Conservation (phyloP, 208 protist species). For the Angomonas ambiguus region DNA sequence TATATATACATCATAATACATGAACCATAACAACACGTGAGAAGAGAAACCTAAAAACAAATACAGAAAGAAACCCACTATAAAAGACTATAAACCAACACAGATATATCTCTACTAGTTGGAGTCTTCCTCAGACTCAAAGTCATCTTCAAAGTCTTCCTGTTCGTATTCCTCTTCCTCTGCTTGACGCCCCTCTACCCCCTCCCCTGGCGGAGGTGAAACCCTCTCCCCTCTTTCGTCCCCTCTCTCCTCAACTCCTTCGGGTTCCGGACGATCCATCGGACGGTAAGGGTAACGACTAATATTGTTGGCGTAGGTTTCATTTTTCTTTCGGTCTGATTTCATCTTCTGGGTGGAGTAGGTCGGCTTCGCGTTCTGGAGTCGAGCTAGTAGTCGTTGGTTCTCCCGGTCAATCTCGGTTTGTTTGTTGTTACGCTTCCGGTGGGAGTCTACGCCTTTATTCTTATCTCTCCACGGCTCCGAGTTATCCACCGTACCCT, state of each 20-base stretch:
- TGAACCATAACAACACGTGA: too few species aligned
- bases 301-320: conserved; percentile 42
- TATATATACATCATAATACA: too few species aligned
- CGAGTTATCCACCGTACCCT: conserved; percentile 55
- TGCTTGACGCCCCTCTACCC: background rate
- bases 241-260: background rate
- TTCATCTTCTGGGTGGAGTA: conserved; percentile 47
- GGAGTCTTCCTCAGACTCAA: background rate
- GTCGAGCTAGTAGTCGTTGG: conserved; percentile 37
- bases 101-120: background rate
- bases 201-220: background rate
- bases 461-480: conserved; percentile 53
- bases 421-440: conserved; percentile 28
- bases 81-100: background rate
- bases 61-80: background rate
- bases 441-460: conserved; percentile 39
- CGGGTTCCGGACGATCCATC: conserved; percentile 15
- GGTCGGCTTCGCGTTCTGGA: conserved; percentile 38
- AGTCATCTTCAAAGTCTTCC: background rate
- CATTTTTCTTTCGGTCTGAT: conserved; percentile 37
- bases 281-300: conserved; percentile 54
- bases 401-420: conserved; percentile 49
- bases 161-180: background rate
- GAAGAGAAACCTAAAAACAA: background rate
- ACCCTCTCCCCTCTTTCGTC: background rate